Evolutionary conservation across 495 filamentous ascomycete genomes (phyloP).

Genomic region (Penicillium soppii): DNA sequence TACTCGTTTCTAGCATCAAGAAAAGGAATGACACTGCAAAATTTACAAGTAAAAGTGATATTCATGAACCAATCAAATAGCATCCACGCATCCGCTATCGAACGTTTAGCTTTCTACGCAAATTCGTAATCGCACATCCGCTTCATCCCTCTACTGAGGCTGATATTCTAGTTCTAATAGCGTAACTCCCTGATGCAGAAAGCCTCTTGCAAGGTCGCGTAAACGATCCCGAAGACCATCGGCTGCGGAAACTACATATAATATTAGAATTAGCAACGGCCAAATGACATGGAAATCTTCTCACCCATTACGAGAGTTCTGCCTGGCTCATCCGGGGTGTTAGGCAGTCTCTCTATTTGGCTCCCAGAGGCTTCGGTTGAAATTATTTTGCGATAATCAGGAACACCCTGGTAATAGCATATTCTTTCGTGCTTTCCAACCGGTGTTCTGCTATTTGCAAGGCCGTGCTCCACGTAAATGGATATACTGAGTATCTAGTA

Average conservation of each 20-base stretch:
- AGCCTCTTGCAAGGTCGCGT: conserved; percentile 11
- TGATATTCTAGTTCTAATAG: conserved; percentile 23
- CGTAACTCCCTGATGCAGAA: conserved; percentile 14
- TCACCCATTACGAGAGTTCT: conserved; percentile 21
- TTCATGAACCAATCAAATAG: too few species aligned
- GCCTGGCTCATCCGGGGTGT: conserved; percentile 18
- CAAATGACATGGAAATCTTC: not conserved
- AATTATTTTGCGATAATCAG: conserved; percentile 18
- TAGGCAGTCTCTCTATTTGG: conserved; percentile 18
- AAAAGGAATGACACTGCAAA: too few species aligned
- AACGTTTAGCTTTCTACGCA: too few species aligned
- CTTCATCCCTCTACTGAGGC: conserved; percentile 5
- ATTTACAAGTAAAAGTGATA: too few species aligned
- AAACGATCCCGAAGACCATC: conserved; percentile 13
- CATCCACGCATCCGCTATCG: too few species aligned
- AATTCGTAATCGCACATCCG: too few species aligned
- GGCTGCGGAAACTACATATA: conserved; percentile 9
- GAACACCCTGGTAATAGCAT: conserved; percentile 16
- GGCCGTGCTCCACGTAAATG: conserved; percentile 16
- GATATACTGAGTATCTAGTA: conserved; percentile 22
- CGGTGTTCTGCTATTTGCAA: conserved; percentile 9
- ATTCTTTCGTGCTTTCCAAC: conserved; percentile 16
- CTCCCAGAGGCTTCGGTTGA: conserved; percentile 15
- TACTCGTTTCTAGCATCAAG: too few species aligned
- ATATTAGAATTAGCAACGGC: conserved; percentile 2